Evolutionary conservation across 257 asterid genomes (phyloP).

Genomic region (Jacaranda copaia): DNA sequence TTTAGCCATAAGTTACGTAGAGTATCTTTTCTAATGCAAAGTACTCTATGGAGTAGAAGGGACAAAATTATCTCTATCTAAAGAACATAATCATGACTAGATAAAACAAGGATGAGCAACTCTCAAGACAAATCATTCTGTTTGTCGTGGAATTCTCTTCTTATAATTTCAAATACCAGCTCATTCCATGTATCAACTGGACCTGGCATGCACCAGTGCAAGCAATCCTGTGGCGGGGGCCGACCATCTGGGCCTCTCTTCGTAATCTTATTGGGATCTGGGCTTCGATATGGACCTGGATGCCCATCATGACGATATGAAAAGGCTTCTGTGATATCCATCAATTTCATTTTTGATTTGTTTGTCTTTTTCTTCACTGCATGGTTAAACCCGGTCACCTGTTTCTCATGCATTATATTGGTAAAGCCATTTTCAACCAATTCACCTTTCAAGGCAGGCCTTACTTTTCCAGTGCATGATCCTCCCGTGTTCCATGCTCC

Average conservation of each 20-base stretch:
- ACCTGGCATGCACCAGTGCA: constrained; percentile 99
- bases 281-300: constrained; percentile 92
- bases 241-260: constrained; percentile 84
- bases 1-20: constrained; percentile 28
- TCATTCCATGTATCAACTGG: constrained; percentile 99
- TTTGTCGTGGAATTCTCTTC: constrained; percentile 57
- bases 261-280: constrained; percentile 86
- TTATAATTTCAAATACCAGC: constrained; percentile 68
- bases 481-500: constrained; percentile 98
- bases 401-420: constrained; percentile 85
- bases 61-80: background rate
- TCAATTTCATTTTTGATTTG: constrained; percentile 64
- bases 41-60: constrained; percentile 11
- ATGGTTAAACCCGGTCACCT: constrained; percentile 60
- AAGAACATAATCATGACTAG: background rate
- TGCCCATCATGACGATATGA: constrained; percentile 92
- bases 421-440: constrained; percentile 79
- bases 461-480: constrained; percentile 84
- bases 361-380: constrained; percentile 70
- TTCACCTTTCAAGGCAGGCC: constrained; percentile 62
- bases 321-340: constrained; percentile 85
- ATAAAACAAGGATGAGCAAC: constrained; percentile 17
- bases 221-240: constrained; percentile 99
- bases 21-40: constrained; percentile 21
- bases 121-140: constrained; percentile 36